Evolutionary conservation across 768 basidiomycete genomes (phyloP), one percentile per base, ranked within the genome.

Genomic region (Termitomyces sp.): DNA sequence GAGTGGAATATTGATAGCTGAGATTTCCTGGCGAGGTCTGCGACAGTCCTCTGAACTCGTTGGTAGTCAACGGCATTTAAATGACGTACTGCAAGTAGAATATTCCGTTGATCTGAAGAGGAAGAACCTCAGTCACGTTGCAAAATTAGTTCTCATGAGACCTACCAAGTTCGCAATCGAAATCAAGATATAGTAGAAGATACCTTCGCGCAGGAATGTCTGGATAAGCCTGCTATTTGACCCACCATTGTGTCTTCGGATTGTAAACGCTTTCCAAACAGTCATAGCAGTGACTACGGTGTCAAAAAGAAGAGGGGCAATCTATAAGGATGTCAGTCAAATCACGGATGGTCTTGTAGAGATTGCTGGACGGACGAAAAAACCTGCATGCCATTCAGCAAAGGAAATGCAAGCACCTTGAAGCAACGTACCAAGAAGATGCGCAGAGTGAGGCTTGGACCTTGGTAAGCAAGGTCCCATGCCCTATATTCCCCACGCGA

Each of bases 121-220:
- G 34, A 44, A 37, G 12, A 46, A 25, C 21, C 34, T 64, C 25
- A 58, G 27, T 28, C 28, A 48, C 5, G 48, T 32, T 10, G 44
- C 25, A 40, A 39, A 48, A 27, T 41, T 42, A 25, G 11, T 45
- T 30, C 16, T 30, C n/a, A 43, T 42, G 23, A 27, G 28, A 60
- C 73, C 56, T 46, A 79, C 78, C 75, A 92, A 72, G 73, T 92
- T 92, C 47, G 89, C 89, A 50, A 91, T 83, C n/a, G 89, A 91
- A 66, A 92, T 91, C 61, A 92, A 70, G 57, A 92, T 79, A 66
- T 90, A 92, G 65, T 91, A 92, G 68, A 91, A 91, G 59, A 91
- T 84, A 59, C 89, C 89, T 77, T 91, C 89, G 51, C 88, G 86
- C 61, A 91, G 76, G 70, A 91, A 91, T 32, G 89, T 91, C 66